A percentile compares a stretch with the other conserved stretches of the same genome.
Evolutionary conservation across 169 alveolate species (phyloP).

Genomic region (Neospora caninum): DNA sequence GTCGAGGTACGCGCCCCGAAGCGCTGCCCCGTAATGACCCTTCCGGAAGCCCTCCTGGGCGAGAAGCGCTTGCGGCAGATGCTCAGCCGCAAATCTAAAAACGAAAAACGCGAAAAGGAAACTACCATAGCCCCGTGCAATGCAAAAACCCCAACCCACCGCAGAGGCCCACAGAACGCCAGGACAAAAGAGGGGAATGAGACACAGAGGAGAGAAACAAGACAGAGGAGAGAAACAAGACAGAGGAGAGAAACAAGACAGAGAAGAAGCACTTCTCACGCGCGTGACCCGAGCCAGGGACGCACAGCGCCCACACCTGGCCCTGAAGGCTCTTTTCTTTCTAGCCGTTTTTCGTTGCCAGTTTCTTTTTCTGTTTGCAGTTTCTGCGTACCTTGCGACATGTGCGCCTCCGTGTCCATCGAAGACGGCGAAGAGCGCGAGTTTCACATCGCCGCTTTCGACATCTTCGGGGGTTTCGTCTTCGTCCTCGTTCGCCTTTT

Average conservation of each 20-base stretch:
- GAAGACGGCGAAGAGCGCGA: constrained; percentile 68
- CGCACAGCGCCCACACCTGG: too few relatives aligned
- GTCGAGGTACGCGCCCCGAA: constrained; percentile 51
- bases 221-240: not conserved
- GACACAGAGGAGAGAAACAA: not conserved
- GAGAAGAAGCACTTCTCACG: too few relatives aligned
- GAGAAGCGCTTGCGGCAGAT: constrained; percentile 43
- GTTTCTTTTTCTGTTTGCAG: too few relatives aligned
- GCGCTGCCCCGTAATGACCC: constrained; percentile 57
- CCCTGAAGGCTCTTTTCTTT: too few relatives aligned
- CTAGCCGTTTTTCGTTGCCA: too few relatives aligned
- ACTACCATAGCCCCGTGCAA: not conserved
- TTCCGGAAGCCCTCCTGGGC: constrained; percentile 45
- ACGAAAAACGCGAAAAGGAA: not conserved
- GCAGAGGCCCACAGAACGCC: not conserved
- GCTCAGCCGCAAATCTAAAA: constrained; percentile 58
- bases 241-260: too few relatives aligned
- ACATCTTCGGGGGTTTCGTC: constrained; percentile 39
- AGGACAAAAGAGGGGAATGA: not conserved
- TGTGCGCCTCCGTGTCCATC: constrained; percentile 71
- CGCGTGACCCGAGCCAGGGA: too few relatives aligned
- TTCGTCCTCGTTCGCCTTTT: not conserved
- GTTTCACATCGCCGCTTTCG: constrained; percentile 94
- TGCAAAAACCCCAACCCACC: not conserved
- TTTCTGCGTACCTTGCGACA: constrained; percentile 43